These are phyloP conservation scores for Aeminium ludgeri DNA, from an alignment of 495 filamentous ascomycete genomes.

Conservation along the genomic window DNA sequence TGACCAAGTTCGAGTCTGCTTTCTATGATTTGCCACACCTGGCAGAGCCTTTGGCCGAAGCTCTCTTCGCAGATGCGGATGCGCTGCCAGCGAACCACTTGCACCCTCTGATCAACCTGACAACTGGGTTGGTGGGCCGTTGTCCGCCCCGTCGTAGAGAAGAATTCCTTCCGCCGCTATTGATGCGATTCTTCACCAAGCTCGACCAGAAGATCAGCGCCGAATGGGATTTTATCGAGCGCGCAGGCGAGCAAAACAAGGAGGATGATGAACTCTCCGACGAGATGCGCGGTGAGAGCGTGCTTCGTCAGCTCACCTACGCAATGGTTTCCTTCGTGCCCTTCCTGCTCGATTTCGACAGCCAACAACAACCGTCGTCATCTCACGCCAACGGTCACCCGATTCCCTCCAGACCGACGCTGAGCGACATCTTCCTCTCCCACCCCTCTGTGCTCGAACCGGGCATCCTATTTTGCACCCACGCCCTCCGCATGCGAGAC, in stretches of 20 bases:
- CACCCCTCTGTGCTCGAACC: conserved; percentile 67
- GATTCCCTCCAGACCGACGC: conserved; percentile 4
- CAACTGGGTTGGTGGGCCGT: conserved; percentile 72
- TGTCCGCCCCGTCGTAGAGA: conserved; percentile 62
- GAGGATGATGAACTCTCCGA: conserved; percentile 56
- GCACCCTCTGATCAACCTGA: conserved; percentile 71
- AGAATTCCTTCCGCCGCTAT: conserved; percentile 73
- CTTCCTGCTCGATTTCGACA: conserved; percentile 49
- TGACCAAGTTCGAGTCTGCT: conserved; percentile 69
- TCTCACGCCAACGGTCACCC: conserved; percentile 22
- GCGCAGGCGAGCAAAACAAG: conserved; percentile 35
- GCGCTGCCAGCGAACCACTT: conserved; percentile 84
- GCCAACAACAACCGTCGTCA: conserved; percentile 29
- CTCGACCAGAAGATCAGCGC: conserved; percentile 70
- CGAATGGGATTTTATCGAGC: conserved; percentile 52
- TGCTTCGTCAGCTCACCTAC: conserved; percentile 82
- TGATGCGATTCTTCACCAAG: conserved; percentile 65
- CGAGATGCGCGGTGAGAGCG: conserved; percentile 97
- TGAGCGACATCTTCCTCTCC: conserved; percentile 52
- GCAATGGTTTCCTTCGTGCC: conserved; percentile 82
- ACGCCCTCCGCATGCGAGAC: conserved; percentile 81
- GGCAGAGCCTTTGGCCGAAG: conserved; percentile 64
- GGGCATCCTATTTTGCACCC: conserved; percentile 76
- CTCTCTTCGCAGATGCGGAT: conserved; percentile 68
- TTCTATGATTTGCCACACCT: conserved; percentile 83